Percentiles rank a stretch among this genome's conserved stretches.
phyloP scores from a whole-genome alignment of 1,284 basidiomycete species.

The Termitomyces sp. region DNA sequence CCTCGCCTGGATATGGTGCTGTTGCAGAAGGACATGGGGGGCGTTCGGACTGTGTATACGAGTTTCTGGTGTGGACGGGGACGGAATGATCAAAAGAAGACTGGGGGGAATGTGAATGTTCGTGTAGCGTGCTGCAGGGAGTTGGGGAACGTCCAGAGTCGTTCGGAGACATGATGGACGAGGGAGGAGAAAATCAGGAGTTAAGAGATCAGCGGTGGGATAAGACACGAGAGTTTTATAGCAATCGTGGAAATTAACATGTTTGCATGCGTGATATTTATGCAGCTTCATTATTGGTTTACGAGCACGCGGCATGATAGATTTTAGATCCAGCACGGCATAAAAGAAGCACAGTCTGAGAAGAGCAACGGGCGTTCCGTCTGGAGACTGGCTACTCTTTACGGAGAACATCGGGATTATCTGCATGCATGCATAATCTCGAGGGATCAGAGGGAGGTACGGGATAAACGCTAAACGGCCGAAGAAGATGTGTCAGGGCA shows the following conservation, averaged over 20 bases:
- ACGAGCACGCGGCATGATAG: not conserved
- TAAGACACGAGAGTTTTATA: not conserved
- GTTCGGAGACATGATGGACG: constrained; percentile 5
- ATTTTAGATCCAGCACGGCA: not conserved
- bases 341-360: constrained; percentile 1
- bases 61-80: not conserved
- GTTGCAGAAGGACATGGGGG: constrained; percentile 1
- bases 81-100: constrained; percentile 10
- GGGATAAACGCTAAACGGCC: constrained; percentile 2
- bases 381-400: not conserved
- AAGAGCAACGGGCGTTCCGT: constrained; percentile 1
- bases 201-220: not conserved
- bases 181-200: not conserved
- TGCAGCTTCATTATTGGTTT: constrained; percentile 1
- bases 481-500: not conserved
- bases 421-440: not conserved
- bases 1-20: constrained; percentile 33
- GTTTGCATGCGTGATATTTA: constrained; percentile 8
- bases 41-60: not conserved
- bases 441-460: not conserved
- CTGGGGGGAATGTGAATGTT: constrained; percentile 5
- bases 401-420: constrained; percentile 8
- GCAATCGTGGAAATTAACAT: not conserved
- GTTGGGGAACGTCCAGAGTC: constrained; percentile 3
- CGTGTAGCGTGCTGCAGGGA: constrained; percentile 12